Evolutionary conservation across 805 yeast genomes (phyloP), one percentile per base, ranked within the genome.

Genomic region (Saccharomycopsis oosterbeekiorum): DNA sequence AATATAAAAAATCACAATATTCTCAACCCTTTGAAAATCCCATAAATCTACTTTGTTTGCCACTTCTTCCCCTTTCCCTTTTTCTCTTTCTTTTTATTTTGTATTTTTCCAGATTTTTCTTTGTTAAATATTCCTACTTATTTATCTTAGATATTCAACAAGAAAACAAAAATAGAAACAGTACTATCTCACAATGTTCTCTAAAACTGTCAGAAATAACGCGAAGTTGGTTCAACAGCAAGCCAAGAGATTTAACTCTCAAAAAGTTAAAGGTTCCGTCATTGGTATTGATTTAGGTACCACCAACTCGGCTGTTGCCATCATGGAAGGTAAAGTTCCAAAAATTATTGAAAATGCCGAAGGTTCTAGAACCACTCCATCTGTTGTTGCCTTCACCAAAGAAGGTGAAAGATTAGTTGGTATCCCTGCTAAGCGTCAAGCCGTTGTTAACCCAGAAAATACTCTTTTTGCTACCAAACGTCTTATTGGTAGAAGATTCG

Each of bases 391-490:
- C 60, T 91, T 91, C 83, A 87, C 94, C 67, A 85, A 86, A 74
- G 94, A 88, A 63, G 94, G 93, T 63, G 96, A 89, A 77, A 85
- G 96, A 71, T 78, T 91, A 64, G 96, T 91, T 64, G 97, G 97
- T 76, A 89, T 86, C 64, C 90, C 96, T 67, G 97, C 97, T 69
- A 92, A 91, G 80, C 88, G 97, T 73, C 97, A 91, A 78, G 96
- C 97, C 64, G 92, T 90, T 59, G 90, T 91, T 67, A 91, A 91
- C 82, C 96, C 96, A 61, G 90, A 86, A 73, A 92, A 91, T 81
- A 91, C 97, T 60, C 81, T 91, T 66, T 91, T 89, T 67, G 97
- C 97, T 73, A 91, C 97, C 71, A 91, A 91, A 80, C 86, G 97
- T 77, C 80, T 91, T 72, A 92, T 91, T 70, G 97, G 97, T 70